These are phyloP conservation scores for Coffea eugenioides DNA, from an alignment of 257 asterid genomes.

Conservation along the genomic window DNA sequence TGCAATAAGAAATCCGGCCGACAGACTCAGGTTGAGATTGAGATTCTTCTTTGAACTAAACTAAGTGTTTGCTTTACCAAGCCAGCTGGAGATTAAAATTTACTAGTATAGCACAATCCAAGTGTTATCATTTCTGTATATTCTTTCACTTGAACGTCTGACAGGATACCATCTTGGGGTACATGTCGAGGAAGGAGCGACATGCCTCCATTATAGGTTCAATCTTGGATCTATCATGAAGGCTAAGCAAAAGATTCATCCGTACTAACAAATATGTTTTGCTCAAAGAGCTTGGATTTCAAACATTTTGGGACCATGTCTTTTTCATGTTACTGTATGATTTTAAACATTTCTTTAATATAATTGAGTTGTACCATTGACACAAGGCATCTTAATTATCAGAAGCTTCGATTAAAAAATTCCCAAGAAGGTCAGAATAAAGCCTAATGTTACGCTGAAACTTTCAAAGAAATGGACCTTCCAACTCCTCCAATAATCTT, in stretches of 20 bases:
- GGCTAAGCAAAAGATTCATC: constrained; percentile 15
- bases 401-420: constrained; percentile 8
- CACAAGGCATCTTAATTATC: constrained; percentile 3
- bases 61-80: background rate
- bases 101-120: background rate
- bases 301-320: constrained; percentile 4
- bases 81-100: background rate
- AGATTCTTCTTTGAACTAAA: background rate
- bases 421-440: constrained; percentile 11
- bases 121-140: background rate
- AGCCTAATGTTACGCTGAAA: constrained; percentile 26
- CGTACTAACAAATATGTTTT: constrained; percentile 17
- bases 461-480: constrained; percentile 14
- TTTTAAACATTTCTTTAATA: constrained; percentile 9
- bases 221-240: constrained; percentile 28
- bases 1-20: constrained; percentile 15
- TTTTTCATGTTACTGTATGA: constrained; percentile 7
- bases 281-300: background rate
- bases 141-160: constrained; percentile 20
- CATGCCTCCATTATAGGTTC: constrained; percentile 71
- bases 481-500: constrained; percentile 11
- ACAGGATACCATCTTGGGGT: constrained; percentile 50
- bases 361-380: constrained; percentile 15
- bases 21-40: background rate
- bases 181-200: constrained; percentile 62